Base-by-base conservation (phyloP, 2,329 filamentous ascomycete genomes). In the Chaetothyriales sp. region DNA sequence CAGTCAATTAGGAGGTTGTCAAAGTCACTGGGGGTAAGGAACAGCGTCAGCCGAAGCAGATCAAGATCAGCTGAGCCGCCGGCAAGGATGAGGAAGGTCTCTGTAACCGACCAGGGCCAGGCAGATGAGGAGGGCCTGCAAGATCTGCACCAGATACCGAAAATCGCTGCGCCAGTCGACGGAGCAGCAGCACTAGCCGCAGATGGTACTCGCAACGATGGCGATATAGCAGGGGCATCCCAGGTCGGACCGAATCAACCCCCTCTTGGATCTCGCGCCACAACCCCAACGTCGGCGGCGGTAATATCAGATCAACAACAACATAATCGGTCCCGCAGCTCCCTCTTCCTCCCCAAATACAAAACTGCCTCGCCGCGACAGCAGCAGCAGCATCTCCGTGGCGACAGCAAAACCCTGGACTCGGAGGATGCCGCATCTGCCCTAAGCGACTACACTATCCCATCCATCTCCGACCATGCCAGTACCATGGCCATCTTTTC, bases 401-500 rank as follows among this genome's bases (percentile, higher is more conserved):
- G 55, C 20, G 53, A 56, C 19, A 53, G 53, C 6, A 18, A 50
- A 7, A 26, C 49, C 2, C 55, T 53, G 6, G 57, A 59, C 43
- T 43, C 52, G 3, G 58, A 50, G 3, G 57, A 56, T 45, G 55
- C 44, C 7, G 57, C 52, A 49, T 57, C 55, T 3, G 47, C 52
- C 6, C 48, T 51, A 8, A 58, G 53, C 44, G 49, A 44, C 8
- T 39, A 49, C 1, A 26, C 18, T 22, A 28, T 18, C 7, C 9
- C 28, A 7, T 26, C 20, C 12, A 28, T 49, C 18, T 18, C 54
- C 5, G 54, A 59, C 44, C 52, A 59, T 43, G 59, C 57, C 10
- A 56, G 53, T 43, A 59, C 57, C 10, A 48, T 47, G 25, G 58
- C 59, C 1, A 52, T 61, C 2, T 60, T 60, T 28, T 55, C 51